Evolutionary conservation across 495 filamentous ascomycete genomes (phyloP).

Genomic region (Penicillium ucsense): DNA sequence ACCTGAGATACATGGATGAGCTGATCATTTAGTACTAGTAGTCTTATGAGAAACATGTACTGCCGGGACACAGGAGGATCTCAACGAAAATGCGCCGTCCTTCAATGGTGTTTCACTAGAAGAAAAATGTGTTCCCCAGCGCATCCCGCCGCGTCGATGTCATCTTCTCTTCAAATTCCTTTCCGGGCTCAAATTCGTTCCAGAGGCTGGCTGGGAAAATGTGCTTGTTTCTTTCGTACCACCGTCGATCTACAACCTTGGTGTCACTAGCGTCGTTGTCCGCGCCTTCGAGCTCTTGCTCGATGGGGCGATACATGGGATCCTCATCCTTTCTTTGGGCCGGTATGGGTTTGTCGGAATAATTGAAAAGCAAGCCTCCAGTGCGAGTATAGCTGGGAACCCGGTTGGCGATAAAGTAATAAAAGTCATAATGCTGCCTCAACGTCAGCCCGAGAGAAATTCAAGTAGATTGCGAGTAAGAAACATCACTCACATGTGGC

Average conservation of each 20-base stretch:
- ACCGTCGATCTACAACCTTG: slow-evolving; percentile 90
- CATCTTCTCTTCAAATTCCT: slow-evolving; percentile 73
- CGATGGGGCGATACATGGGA: slow-evolving; percentile 36
- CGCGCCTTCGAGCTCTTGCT: slow-evolving; percentile 58
- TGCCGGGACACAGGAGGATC: background rate
- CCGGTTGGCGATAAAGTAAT: slow-evolving; percentile 91
- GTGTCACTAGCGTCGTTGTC: slow-evolving; percentile 75
- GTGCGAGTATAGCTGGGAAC: slow-evolving; percentile 54
- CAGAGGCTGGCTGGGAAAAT: slow-evolving; percentile 94
- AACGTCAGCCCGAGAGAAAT: slow-evolving; percentile 10
- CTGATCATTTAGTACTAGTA: too few species aligned
- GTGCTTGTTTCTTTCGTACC: slow-evolving; percentile 97
- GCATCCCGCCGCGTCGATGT: slow-evolving; percentile 56
- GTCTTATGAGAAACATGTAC: too few species aligned
- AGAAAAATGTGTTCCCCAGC: slow-evolving; percentile 91
- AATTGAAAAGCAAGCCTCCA: slow-evolving; percentile 61
- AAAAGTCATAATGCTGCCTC: slow-evolving; percentile 83
- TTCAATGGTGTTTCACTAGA: slow-evolving; percentile 32
- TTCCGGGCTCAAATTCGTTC: slow-evolving; percentile 87
- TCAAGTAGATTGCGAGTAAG: too few species aligned
- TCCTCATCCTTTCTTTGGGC: slow-evolving; percentile 29
- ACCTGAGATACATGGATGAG: too few species aligned
- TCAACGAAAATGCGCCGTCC: background rate
- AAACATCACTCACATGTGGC: slow-evolving; percentile 63
- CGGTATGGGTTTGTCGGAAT: slow-evolving; percentile 48